Base-by-base conservation (phyloP, 441 rosid genomes). In the Erodium moschatum region DNA sequence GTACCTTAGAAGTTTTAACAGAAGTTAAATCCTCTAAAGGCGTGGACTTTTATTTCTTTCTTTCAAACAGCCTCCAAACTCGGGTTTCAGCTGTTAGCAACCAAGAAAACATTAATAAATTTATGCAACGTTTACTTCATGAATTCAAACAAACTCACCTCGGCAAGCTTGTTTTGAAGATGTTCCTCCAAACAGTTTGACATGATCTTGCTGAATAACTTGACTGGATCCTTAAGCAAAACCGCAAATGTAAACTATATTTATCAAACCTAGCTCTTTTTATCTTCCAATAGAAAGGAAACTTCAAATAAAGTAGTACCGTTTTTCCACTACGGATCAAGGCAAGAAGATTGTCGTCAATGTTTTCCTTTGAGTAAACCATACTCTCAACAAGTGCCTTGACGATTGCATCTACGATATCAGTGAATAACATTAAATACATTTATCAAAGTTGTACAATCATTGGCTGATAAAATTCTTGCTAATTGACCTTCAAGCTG, bases 301-400 rank as follows among this genome's bases (percentile, higher is more conserved):
- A 71, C 6, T 27, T 56, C 33, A 29, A 4, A 67, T 4, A 15
- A 20, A 72, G 50, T 65, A 61, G 78, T 84, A 89, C 96, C 89
- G 15, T 72, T 70, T 79, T 81, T 46, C 85, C 79, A 40, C 66
- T 66, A 13, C 31, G 72, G 40, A 84, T 74, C 65, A 83, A 77
- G 70, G 64, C 44, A 13, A 82, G 71, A 77, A 84, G 81, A 76
- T 79, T 83, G 35, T 74, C 85, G 61, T 80, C 80, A 15, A 86
- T 64, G 69, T 91, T 89, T 82, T 93, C 98, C 83, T 89, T 91
- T 46, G 85, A 68, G 52, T 74, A 83, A 63, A 74, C 76, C 82
- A 89, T 76, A 75, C 76, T 73, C 58, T 83, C 89, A 16, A 78
- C 78, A 46, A 91, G 80, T 75, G 75, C 66, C 81, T 82, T 83